Evolutionary conservation across 2,329 filamentous ascomycete genomes (phyloP).

Genomic region (Colletotrichum aenigma): DNA sequence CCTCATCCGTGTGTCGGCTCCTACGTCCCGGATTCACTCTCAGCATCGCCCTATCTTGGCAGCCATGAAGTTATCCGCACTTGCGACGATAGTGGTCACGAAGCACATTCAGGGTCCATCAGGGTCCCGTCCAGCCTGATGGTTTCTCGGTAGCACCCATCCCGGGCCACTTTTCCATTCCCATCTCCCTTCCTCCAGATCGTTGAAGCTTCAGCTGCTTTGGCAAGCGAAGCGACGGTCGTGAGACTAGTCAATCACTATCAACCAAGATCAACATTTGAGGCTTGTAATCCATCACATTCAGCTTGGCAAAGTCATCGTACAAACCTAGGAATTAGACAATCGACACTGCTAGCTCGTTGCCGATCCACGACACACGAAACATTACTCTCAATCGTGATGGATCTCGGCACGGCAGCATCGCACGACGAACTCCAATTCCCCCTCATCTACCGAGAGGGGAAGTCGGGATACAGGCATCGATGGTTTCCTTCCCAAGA

Average conservation of each 20-base stretch:
- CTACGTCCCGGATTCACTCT: background rate
- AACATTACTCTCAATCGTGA: slow-evolving; percentile 7
- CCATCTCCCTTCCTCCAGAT: background rate
- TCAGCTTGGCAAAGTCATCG: background rate
- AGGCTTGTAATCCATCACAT: background rate
- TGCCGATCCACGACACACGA: slow-evolving; percentile 15
- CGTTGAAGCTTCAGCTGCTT: background rate
- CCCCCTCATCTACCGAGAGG: slow-evolving; percentile 1
- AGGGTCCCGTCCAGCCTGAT: background rate
- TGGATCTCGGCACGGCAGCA: slow-evolving; percentile 5
- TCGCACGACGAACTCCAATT: background rate
- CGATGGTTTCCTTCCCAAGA: background rate
- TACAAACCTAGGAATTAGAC: background rate
- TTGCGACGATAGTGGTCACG: background rate
- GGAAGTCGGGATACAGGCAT: background rate
- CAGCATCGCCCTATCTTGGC: background rate
- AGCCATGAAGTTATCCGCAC: background rate
- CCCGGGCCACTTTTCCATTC: background rate
- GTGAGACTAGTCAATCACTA: background rate
- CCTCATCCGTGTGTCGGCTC: background rate
- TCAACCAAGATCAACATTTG: background rate
- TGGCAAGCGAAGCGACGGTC: background rate
- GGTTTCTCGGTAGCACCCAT: background rate
- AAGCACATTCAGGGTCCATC: background rate
- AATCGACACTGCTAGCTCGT: background rate